These are phyloP conservation scores for Pestalotiopsis fici DNA, from an alignment of 2,329 filamentous ascomycete genomes.

Conservation along the genomic window DNA sequence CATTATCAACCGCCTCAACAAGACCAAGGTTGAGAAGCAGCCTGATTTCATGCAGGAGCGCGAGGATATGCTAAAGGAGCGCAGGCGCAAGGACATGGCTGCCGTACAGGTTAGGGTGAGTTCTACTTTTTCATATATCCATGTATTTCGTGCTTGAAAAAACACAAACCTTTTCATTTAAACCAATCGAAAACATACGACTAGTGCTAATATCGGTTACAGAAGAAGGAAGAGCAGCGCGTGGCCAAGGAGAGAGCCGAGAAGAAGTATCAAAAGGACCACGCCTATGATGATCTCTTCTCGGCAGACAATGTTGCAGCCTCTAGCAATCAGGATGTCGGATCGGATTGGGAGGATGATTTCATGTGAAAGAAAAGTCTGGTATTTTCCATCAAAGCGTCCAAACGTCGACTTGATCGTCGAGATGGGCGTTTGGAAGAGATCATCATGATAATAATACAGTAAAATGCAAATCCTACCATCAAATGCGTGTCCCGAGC, in stretches of 20 bases:
- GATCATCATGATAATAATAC: neutral
- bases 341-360: slow-evolving; percentile 80
- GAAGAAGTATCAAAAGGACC: slow-evolving; percentile 93
- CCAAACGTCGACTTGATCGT: neutral
- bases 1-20: slow-evolving; percentile 97
- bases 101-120: slow-evolving; percentile 62
- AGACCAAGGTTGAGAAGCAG: slow-evolving; percentile 87
- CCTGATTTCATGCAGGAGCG: slow-evolving; percentile 83
- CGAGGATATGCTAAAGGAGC: slow-evolving; percentile 71
- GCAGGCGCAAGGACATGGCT: slow-evolving; percentile 72
- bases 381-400: neutral
- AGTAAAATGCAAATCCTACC: neutral
- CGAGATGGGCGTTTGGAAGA: neutral
- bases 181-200: neutral
- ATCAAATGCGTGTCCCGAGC: neutral
- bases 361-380: slow-evolving; percentile 70
- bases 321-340: slow-evolving; percentile 84
- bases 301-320: slow-evolving; percentile 76
- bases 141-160: neutral
- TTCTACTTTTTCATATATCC: slow-evolving; percentile 10
- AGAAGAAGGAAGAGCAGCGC: slow-evolving; percentile 77
- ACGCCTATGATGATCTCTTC: slow-evolving; percentile 94
- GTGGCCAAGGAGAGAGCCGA: slow-evolving; percentile 80
- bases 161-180: neutral
- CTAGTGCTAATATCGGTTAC: neutral